Base-by-base conservation (phyloP, 208 protist genomes). In the Crithidia fasciculata region DNA sequence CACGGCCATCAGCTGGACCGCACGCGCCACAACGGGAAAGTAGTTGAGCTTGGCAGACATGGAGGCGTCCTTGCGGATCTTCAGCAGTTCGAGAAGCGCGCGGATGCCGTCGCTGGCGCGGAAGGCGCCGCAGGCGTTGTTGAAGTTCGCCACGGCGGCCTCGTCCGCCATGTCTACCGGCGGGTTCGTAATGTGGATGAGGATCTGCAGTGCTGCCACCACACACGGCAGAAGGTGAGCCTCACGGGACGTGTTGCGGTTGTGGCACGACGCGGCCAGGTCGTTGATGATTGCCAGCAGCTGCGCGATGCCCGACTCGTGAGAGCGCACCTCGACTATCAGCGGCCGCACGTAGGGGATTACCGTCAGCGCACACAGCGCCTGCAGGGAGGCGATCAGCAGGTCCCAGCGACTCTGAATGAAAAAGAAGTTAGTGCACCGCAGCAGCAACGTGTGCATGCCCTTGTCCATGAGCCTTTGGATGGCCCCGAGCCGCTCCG, bases 21-120 rank as follows among this genome's bases (percentile, higher is more conserved):
- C 92, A 16, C 90, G 85, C 56, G 92, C 90, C 16, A 96, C 76
- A 7, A 96, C 83, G 12, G 92, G 92, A 76, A 96, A 96, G 83
- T 88, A 85, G 56, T 83, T 80, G 45, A 95, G 78, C 60, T 88
- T 91, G 36, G 86, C 87, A 3, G 89, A 92, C 76, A 96, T 86
- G 16, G 86, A 78, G 2, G 83, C 73, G 69, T 95, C 90, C 57
- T 88, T 91, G 44, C 72, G 69, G 43, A 89, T 80, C 55, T 85
- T 84, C 44, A 96, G 72, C 44, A 93, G 67, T 63, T 95, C 90
- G 39, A 96, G 73, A 36, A 96, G 83, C 10, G 80, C 89, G 9
- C 90, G 82, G 57, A 96, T 85, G 28, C 92, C 92, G 60, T 93
- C 90, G 60, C 76, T 85, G 10, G 83, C 85, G 12, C 92, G 87